A percentile compares a stretch with the other conserved stretches of the same genome.
These are phyloP conservation scores for Spathaspora boniae DNA, from an alignment of 805 yeast genomes.

Conservation along the genomic window DNA sequence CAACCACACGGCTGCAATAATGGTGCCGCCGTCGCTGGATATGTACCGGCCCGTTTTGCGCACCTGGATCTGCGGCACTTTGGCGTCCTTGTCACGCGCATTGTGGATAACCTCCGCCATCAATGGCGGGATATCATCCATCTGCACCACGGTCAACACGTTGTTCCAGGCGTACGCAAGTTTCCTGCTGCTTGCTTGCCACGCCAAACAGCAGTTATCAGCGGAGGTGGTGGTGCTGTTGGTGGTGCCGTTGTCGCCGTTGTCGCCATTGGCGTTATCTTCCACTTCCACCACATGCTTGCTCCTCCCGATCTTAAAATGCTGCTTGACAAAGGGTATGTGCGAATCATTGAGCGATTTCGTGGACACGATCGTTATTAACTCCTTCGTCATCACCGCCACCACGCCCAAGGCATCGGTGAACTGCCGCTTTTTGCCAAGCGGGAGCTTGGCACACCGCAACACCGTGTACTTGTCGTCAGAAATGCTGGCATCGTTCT, in stretches of 20 bases:
- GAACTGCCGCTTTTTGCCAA: slow-evolving; percentile 51
- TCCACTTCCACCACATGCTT: slow-evolving; percentile 17
- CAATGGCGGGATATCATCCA: slow-evolving; percentile 39
- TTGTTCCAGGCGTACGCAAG: slow-evolving; percentile 73
- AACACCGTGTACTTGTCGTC: slow-evolving; percentile 15
- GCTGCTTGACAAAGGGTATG: slow-evolving; percentile 37
- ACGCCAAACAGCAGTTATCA: no score
- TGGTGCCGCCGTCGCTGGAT: slow-evolving; percentile 15
- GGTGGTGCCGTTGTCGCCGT: slow-evolving; percentile 5
- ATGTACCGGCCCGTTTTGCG: slow-evolving; percentile 22
- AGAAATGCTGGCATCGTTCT: slow-evolving; percentile 20
- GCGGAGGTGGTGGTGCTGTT: slow-evolving; percentile 44
- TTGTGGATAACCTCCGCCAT: slow-evolving; percentile 29
- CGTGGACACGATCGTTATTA: slow-evolving; percentile 52
- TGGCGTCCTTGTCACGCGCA: slow-evolving; percentile 36
- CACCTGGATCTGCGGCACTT: slow-evolving; percentile 25
- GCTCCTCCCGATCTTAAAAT: slow-evolving; percentile 51
- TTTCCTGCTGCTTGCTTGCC: slow-evolving; percentile 45
- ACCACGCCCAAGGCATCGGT: slow-evolving; percentile 58
- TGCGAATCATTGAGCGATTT: slow-evolving; percentile 36
- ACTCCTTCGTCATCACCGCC: slow-evolving; percentile 54
- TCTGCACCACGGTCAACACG: slow-evolving; percentile 51
- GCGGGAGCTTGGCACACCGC: slow-evolving; percentile 50
- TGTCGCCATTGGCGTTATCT: not conserved
- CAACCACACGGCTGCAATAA: slow-evolving; percentile 58